A percentile compares a stretch with the other conserved stretches of the same genome.
phyloP scores from a whole-genome alignment of 2,329 filamentous ascomycete genomes.

The Geoglossum cookeanum region DNA sequence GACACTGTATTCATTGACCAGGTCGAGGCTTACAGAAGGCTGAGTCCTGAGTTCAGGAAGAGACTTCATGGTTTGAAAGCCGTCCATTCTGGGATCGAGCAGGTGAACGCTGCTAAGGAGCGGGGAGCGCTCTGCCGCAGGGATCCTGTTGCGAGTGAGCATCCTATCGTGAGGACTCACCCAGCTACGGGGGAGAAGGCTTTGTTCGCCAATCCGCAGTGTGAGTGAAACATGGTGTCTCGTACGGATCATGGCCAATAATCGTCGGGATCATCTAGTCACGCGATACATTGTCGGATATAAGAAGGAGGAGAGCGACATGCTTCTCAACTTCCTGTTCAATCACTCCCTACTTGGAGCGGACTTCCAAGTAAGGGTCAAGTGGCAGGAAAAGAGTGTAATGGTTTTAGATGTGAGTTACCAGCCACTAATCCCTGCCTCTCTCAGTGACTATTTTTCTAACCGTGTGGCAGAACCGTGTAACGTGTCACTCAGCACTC shows the following conservation, averaged over 20 bases:
- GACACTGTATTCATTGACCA: conserved; percentile 72
- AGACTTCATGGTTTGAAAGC: conserved; percentile 64
- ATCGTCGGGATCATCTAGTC: conserved; percentile 20
- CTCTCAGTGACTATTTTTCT: neutral
- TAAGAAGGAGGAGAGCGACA: conserved; percentile 75
- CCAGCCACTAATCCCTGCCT: neutral
- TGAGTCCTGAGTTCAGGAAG: conserved; percentile 62
- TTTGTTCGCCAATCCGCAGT: conserved; percentile 66
- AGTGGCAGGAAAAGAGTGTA: conserved; percentile 63
- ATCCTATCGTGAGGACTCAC: conserved; percentile 66
- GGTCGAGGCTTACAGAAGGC: conserved; percentile 60
- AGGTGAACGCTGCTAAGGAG: conserved; percentile 49
- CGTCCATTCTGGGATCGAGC: conserved; percentile 65
- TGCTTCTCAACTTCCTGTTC: conserved; percentile 56
- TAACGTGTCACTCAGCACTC: conserved; percentile 60
- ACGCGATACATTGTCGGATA: conserved; percentile 63
- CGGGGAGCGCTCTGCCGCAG: conserved; percentile 53
- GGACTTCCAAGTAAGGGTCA: conserved; percentile 55
- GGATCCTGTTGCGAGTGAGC: conserved; percentile 53
- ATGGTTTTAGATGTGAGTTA: conserved; percentile 55
- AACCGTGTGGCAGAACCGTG: conserved; percentile 35
- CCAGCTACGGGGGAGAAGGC: conserved; percentile 71
- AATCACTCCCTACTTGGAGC: conserved; percentile 53
- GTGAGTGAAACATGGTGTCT: neutral
- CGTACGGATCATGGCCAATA: neutral